Conservation (phyloP, 495 filamentous ascomycete species). For the Pseudevernia furfuracea region DNA sequence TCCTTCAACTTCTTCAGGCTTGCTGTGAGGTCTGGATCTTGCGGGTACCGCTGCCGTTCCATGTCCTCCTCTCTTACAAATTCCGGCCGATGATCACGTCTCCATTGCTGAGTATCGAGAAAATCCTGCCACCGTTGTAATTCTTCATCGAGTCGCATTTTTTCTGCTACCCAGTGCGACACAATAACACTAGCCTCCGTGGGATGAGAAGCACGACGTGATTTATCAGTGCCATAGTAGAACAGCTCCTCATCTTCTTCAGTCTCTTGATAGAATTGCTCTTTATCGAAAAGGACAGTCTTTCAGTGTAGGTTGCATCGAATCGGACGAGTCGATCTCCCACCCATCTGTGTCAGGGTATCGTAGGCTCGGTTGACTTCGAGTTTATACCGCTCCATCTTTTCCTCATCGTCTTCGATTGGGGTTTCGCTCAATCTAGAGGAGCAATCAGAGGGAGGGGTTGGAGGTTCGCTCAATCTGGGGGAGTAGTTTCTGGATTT, state of each 20-base stretch:
- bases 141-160: background rate
- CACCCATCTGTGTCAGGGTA: too few species aligned
- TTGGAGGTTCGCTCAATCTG: background rate
- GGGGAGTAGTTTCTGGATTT: slow-evolving; percentile 2
- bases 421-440: too few species aligned
- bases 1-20: background rate
- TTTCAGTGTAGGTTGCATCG: too few species aligned
- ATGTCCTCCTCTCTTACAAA: background rate
- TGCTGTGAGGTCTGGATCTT: background rate
- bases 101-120: background rate
- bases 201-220: background rate
- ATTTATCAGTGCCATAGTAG: background rate
- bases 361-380: too few species aligned
- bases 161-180: background rate
- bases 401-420: too few species aligned
- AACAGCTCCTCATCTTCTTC: background rate
- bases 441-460: too few species aligned
- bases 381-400: too few species aligned
- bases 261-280: background rate
- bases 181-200: background rate
- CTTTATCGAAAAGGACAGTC: background rate
- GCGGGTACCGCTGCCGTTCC: background rate
- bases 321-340: too few species aligned
- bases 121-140: background rate
- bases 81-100: background rate